Evolutionary conservation across 1,284 basidiomycete genomes (phyloP), one percentile per base, ranked within the genome.

Genomic region (Cystobasidium sp.): DNA sequence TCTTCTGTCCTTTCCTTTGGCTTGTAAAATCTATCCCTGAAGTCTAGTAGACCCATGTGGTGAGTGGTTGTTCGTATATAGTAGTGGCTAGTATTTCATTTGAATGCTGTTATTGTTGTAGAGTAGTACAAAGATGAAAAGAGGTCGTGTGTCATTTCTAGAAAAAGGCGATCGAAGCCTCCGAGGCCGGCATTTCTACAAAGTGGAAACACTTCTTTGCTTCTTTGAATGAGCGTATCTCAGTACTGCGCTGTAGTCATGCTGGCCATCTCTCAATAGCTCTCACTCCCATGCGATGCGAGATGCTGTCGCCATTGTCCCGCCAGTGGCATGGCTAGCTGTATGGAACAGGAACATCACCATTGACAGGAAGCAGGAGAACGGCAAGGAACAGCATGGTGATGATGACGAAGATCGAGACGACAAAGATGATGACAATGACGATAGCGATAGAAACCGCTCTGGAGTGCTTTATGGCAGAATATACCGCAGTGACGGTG

Each of bases 331-430:
- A 8, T 73, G 70, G 70, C 51, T 73, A 20, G 53, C 51, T 8
- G 55, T 73, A 10, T 73, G 70, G 70, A 73, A 73, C 52, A 53
- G 70, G 44, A 44, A 65, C 31, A 31, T 31, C 31, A 31, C 31
- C 31, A 31, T 61, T 71, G 3, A 49, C 37, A 61, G 53, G 53
- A 56, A 12, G 22, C 65, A 37, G 10, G 43, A 51, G 52, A 8
- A 65, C 7, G 16, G 59, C 52, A 65, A 63, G 24, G 39, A 24
- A 65, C 4, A 6, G 20, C 46, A 67, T 20, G 10, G 24, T 37
- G 39, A 3, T 46, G 55, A 69, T 22, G 44, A 61, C 6, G 24
- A 58, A 12, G 68, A 49, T 24, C 14, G 31, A 20, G 62, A 53
- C 31, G 63, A 73, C 46, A 51, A 65, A 8, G 41, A 46, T 6